Evolutionary conservation across 495 filamentous ascomycete genomes (phyloP).

Genomic region (Penicillium mononematosum): DNA sequence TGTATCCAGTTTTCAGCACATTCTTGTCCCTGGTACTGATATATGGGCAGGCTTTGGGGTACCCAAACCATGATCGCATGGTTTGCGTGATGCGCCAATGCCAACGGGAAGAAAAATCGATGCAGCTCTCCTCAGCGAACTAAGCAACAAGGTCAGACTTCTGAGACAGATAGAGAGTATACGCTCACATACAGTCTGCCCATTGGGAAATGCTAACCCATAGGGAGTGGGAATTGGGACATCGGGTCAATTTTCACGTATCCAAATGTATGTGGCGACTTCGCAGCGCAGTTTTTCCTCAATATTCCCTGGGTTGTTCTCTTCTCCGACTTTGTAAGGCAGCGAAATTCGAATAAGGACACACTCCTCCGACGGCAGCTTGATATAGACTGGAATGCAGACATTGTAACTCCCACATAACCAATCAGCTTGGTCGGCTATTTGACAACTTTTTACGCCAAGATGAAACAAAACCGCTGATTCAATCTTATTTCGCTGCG

Average conservation of each 20-base stretch:
- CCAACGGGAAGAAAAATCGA: too few species aligned
- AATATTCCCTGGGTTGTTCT: conserved; percentile 32
- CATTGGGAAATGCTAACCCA: not conserved
- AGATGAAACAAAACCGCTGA: not conserved
- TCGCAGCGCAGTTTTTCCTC: conserved; percentile 44
- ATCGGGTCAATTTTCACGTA: not conserved
- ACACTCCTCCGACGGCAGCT: not conserved
- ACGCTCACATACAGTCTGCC: not conserved
- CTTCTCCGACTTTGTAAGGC: conserved; percentile 37
- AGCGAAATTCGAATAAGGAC: conserved; percentile 32
- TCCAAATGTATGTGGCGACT: conserved; percentile 7
- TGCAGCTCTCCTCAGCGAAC: too few species aligned
- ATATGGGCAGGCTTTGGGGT: not conserved
- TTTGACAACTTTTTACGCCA: not conserved
- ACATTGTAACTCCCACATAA: conserved; percentile 43
- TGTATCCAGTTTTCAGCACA: not conserved
- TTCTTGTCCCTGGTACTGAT: not conserved
- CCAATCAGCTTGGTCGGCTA: conserved; percentile 19
- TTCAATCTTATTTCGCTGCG: not conserved
- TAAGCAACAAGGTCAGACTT: too few species aligned
- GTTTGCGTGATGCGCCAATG: too few species aligned
- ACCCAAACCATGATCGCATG: not conserved
- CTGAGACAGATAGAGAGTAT: not conserved
- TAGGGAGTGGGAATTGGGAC: not conserved
- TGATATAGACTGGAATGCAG: conserved; percentile 30